phyloP scores from a whole-genome alignment of 2,329 filamentous ascomycete species.

The Parastagonospora nodorum region DNA sequence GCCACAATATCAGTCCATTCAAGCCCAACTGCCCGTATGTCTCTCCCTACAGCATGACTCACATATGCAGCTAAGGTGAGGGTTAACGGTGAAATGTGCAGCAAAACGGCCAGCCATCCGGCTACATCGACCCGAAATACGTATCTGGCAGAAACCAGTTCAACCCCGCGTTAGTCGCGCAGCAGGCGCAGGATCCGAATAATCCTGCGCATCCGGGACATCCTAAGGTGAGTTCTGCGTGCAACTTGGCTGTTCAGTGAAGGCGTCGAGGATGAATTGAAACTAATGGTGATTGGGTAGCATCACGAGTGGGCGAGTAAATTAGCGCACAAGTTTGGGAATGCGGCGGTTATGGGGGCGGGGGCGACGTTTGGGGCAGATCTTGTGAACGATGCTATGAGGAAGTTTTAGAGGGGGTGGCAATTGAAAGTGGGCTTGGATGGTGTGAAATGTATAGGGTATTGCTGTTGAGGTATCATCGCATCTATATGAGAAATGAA shows the following conservation, averaged over 20 bases:
- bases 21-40: conserved; percentile 22
- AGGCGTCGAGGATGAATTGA: not conserved
- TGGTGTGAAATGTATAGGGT: not conserved
- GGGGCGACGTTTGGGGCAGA: conserved; percentile 26
- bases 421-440: too few relatives aligned
- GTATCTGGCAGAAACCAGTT: conserved; percentile 19
- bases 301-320: conserved; percentile 27
- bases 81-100: conserved; percentile 2
- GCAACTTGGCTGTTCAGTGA: not conserved
- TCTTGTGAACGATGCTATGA: conserved; percentile 26
- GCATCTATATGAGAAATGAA: too few relatives aligned
- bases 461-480: not conserved
- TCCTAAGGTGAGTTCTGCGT: conserved; percentile 16
- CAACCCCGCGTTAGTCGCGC: conserved; percentile 22
- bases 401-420: conserved; percentile 19
- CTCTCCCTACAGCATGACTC: not conserved
- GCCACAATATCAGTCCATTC: conserved; percentile 22
- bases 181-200: conserved; percentile 25
- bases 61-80: too few relatives aligned
- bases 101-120: conserved; percentile 20
- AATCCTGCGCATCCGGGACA: conserved; percentile 23
- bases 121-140: conserved; percentile 20
- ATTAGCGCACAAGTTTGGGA: conserved; percentile 22
- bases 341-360: conserved; percentile 22
- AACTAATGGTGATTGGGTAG: conserved; percentile 4